Evolutionary conservation across 2,329 filamentous ascomycete genomes (phyloP), one percentile per base, ranked within the genome.

Genomic region (Monosporascus sp.): DNA sequence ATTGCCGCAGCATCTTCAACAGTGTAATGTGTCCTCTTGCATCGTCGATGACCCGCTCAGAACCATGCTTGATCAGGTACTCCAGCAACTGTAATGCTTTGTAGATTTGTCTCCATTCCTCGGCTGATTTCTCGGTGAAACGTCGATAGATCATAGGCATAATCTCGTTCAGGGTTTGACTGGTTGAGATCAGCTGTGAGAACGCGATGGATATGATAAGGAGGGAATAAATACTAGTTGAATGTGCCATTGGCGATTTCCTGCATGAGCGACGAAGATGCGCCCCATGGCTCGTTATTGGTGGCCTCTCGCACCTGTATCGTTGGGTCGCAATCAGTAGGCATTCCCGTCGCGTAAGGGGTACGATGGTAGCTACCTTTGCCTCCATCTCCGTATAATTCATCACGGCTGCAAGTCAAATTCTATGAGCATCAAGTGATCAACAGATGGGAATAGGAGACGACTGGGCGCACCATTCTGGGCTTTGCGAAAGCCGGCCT

Each of bases 111-210:
- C 94, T 84, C 94, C 94, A 99, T 74, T 99, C 94, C 70, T 99
- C 94, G 52, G 94, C 93, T 7, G 91, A 82, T 78, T 99, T 99
- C 71, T 99, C 94, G 56, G 94, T 99, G 72, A 99, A 99, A 60
- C 94, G 89, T 67, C 95, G 94, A 78, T 99, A 99, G 68, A 99
- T 96, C 90, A 99, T 94, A 60, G 94, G 94, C 94, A 99, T 99
- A 69, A 99, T 97, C 73, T 99, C 94, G 72, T 97, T 97, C 53
- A 99, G 84, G 50, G 92, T 84, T 84, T 96, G 91, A 70, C 93
- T 97, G 68, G 34, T 18, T 44, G 53, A 42, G 17, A 47, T 22
- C 42, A 6, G 18, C 47, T 57, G 51, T 58, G 49, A 34, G 41
- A 49, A 48, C 14, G 24, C 41, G 24, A 34, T 41, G 25, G 31